Base-by-base conservation (phyloP, 345 rosid species). In the Bruguiera parviflora region DNA sequence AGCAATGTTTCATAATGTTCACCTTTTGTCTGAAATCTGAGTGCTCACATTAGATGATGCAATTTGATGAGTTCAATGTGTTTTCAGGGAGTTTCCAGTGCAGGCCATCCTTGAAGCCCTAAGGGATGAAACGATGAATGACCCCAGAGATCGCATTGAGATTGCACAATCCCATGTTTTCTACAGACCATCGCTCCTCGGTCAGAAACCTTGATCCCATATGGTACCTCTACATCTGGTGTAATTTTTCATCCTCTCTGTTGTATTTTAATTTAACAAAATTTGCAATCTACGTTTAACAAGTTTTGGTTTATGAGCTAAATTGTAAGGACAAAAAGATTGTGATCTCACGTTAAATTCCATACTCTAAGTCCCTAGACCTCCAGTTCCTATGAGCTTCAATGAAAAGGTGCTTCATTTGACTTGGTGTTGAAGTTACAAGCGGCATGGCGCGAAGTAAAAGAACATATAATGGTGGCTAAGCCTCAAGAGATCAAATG, bases 121-220 rank as follows among this genome's bases (percentile, higher is more conserved):
- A n/a, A 75, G 74, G 68, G 79, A 75, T 31, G 79, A 75, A 61
- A 70, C 74, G 0, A 70, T 75, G 79, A 75, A 75, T 21, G 79
- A 75, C 43, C 79, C 79, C 39, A 75, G 79, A 65, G 79, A 75
- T 53, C 74, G 75, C 18, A 70, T 75, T 6, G 71, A 70, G 63
- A 75, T 75, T 29, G 79, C 77, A 21, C 77, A 72, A 55, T 75
- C 66, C 59, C 69, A 66, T 10, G 72, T 69, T 57, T 37, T 69
- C 58, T 71, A 66, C 46, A 66, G 68, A 37, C 71, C 79, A 25
- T 39, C 79, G 24, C 79, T 71, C 22, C 72, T 71, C 15, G 72
- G 79, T 31, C 75, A 66, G n/a, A 46, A 65, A 35, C 80, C 84
- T 24, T 83, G 76, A 75, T 29, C 13, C 7, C 25, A 1, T 58